Evolutionary conservation across 306 rosid species (phyloP), one percentile per base, ranked within the genome.

Genomic region (Vigna nakashimae): DNA sequence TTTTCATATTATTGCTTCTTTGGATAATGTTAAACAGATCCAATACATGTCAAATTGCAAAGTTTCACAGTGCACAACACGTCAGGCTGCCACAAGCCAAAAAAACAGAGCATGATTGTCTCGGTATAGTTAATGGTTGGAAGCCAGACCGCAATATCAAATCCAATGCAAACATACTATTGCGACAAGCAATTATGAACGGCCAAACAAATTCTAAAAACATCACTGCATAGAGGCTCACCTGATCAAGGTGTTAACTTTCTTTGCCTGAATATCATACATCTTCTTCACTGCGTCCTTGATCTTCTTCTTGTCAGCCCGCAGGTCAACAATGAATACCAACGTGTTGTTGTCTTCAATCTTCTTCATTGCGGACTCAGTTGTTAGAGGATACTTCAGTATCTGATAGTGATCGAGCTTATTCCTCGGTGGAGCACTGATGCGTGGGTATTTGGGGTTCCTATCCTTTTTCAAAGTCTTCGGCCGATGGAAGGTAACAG

Each of bases 231-330:
- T 7, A 40, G 63, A 45, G 63, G 32, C 84, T 66, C 75, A 88
- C 98, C 96, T 93, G 86, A 91, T 93, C 88, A 93, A 84, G 60
- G 98, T 91, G 76, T 93, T 91, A 5, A 93, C 96, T 85, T 93
- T 91, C 91, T 89, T 93, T 56, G 98, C 86, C 81, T 91, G 98
- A 80, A 93, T 91, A 69, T 93, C 98, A 2, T 93, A 93, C 98
- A 93, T 91, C 82, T 93, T 93, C 83, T 88, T 91, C 36, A 93
- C 96, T 0, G 98, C 94, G 73, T 85, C 93, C 85, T 93, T 93
- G 24, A 93, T 93, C 86, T 91, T 93, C 92, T 93, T 93, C 83
- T 93, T 93, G 93, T 93, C 91, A 9, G 98, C 94, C n/a, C 94
- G 87, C 0, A 93, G 66, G 82, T 93, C 96, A 30, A 93, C 98